These are phyloP conservation scores for Cladosporium velox DNA, from an alignment of 2,329 filamentous ascomycete genomes.

Conservation along the genomic window DNA sequence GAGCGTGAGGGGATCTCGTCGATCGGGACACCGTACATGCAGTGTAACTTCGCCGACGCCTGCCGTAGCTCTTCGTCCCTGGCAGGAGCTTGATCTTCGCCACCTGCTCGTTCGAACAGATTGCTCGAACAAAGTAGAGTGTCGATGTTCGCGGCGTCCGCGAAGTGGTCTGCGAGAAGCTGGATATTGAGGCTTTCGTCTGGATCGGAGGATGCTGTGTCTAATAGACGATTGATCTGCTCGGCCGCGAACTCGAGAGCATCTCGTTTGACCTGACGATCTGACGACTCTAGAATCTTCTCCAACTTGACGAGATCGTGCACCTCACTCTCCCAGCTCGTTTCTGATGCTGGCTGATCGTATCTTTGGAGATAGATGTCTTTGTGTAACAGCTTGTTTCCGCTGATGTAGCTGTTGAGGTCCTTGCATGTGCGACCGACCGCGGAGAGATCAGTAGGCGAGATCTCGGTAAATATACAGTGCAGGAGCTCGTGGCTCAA, in stretches of 20 bases:
- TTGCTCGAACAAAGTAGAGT: constrained; percentile 66
- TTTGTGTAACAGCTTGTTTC: constrained; percentile 62
- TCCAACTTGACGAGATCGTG: constrained; percentile 41
- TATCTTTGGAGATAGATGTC: constrained; percentile 59
- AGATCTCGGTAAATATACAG: constrained; percentile 59
- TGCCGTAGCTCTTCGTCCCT: constrained; percentile 55
- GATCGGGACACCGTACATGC: constrained; percentile 64
- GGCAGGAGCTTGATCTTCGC: constrained; percentile 41
- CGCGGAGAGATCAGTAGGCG: constrained; percentile 57
- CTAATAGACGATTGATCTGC: constrained; percentile 31
- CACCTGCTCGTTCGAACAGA: constrained; percentile 60
- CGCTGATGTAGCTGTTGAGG: constrained; percentile 57
- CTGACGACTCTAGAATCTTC: constrained; percentile 49
- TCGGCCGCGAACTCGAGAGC: constrained; percentile 30
- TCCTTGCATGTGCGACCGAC: constrained; percentile 55
- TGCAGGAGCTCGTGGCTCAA: constrained; percentile 67
- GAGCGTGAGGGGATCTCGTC: constrained; percentile 37
- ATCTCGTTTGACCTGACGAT: constrained; percentile 46
- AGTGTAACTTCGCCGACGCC: constrained; percentile 68
- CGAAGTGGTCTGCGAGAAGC: constrained; percentile 44
- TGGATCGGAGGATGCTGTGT: constrained; percentile 37
- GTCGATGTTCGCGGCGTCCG: constrained; percentile 54
- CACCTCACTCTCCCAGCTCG: constrained; percentile 41
- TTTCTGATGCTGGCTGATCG: constrained; percentile 35
- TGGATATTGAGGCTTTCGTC: constrained; percentile 53